Evolutionary conservation across 1,284 basidiomycete genomes (phyloP), one percentile per base, ranked within the genome.

Genomic region (Malassezia furfur): DNA sequence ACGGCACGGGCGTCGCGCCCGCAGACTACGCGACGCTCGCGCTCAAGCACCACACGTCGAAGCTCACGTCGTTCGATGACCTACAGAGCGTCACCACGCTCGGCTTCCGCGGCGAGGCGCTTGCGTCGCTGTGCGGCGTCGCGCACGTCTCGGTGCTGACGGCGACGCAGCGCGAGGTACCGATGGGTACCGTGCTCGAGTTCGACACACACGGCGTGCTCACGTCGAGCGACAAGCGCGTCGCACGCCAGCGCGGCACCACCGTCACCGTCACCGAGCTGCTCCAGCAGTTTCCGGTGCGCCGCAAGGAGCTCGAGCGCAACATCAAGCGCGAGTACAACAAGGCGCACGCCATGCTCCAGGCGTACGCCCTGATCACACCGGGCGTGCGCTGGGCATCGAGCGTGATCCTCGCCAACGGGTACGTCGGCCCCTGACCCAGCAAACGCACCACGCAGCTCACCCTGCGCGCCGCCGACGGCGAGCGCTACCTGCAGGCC

Each of bases 81-180:
- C 81, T 98, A 1, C 78, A 82, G 0, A 77, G 81, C 0, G 83
- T 98, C 5, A 78, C 78, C 2, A 91, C 91, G 0, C 96, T 96
- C 75, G 94, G 94, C 0, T 98, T 98, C 68, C 83, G 93, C 31
- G 94, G 94, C 15, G 94, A 99, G 76, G 94, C 94, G 0, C 79
- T 98, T 0, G 88, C 89, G 1, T 90, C 91, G 0, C 79, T 99
- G 0, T 98, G 91, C 68, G 88, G 89, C 1, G 78, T 96, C 1
- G 83, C 84, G 49, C 84, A 87, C 9, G 69, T 75, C 1, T 57
- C 60, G 0, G 57, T 74, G 25, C 57, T 67, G 21, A 74, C 72
- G 2, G 68, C 72, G 17, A 74, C 72, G 6, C 48, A 57, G 0
- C 37, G 51, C 0, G 62, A 70, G 34, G 63, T 64, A 15, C 72